phyloP scores from a whole-genome alignment of 805 yeast genomes.

The Kuraishia hungarica region DNA sequence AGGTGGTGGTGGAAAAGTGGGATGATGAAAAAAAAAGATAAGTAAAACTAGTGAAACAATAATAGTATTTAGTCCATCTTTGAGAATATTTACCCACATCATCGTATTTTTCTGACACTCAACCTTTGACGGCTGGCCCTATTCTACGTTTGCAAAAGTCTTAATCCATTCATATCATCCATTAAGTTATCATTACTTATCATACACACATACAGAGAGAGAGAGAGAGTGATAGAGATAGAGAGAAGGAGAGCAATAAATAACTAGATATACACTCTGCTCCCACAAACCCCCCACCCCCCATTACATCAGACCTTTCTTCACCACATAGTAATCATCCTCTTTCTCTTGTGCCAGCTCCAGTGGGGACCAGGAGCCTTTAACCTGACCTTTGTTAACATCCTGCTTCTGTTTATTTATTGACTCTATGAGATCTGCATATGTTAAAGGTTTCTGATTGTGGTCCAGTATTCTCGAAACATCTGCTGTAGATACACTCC shows the following conservation, averaged over 20 bases:
- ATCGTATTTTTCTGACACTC: too few relatives aligned
- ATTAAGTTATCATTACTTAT: not conserved
- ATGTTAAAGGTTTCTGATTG: slow-evolving; percentile 17
- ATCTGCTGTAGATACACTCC: slow-evolving; percentile 5
- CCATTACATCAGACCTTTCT: slow-evolving; percentile 29
- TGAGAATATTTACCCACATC: too few relatives aligned
- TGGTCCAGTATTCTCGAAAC: slow-evolving; percentile 22
- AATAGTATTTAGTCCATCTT: too few relatives aligned
- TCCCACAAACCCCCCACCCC: not conserved
- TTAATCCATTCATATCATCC: not conserved
- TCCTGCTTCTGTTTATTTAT: slow-evolving; percentile 17
- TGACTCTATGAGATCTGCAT: slow-evolving; percentile 19
- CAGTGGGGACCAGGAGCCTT: slow-evolving; percentile 33
- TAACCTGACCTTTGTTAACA: slow-evolving; percentile 29
- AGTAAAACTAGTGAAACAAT: too few relatives aligned
- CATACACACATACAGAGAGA: too few relatives aligned
- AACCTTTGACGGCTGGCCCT: too few relatives aligned
- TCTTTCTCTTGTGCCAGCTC: slow-evolving; percentile 21
- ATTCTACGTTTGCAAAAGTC: too few relatives aligned
- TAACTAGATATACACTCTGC: too few relatives aligned
- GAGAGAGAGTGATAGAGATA: too few relatives aligned
- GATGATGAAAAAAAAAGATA: too few relatives aligned
- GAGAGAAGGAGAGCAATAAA: too few relatives aligned
- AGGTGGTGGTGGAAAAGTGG: too few relatives aligned
- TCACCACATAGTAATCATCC: slow-evolving; percentile 32